Conservation (phyloP, 305 asterid genomes). For the Fraxinus baroniana region DNA sequence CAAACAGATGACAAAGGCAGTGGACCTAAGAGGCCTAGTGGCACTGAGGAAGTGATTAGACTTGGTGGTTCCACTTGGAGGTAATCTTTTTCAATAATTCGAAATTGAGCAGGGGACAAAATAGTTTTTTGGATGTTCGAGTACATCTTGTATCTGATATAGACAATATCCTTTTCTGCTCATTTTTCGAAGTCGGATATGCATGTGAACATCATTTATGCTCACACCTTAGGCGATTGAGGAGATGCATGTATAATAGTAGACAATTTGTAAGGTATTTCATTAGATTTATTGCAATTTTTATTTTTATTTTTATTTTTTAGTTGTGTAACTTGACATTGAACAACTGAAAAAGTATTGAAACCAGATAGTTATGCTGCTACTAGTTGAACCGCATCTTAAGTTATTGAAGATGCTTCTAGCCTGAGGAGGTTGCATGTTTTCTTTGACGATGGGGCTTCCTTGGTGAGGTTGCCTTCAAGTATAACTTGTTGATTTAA, state of each 20-base stretch:
- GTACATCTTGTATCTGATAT: neutral
- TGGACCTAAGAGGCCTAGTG: conserved; percentile 45
- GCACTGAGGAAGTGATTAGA: conserved; percentile 83
- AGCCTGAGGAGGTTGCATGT: neutral
- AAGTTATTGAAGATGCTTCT: neutral
- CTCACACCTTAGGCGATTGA: neutral
- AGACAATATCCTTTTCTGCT: neutral
- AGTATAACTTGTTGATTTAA: neutral
- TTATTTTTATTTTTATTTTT: neutral
- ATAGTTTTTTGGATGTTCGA: neutral
- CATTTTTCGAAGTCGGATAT: neutral
- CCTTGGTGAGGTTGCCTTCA: neutral
- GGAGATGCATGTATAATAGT: neutral
- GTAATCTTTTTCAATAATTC: conserved; percentile 29
- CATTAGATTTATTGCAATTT: neutral
- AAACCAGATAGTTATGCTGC: neutral
- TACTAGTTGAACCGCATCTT: neutral
- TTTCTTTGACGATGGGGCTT: neutral
- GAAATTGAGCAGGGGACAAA: neutral
- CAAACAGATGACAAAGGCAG: conserved; percentile 59
- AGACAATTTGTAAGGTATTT: neutral
- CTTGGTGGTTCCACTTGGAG: conserved; percentile 95
- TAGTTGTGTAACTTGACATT: neutral
- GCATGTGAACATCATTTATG: neutral
- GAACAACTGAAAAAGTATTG: neutral